phyloP scores from a whole-genome alignment of 768 basidiomycete species.

The Bullera alba region DNA sequence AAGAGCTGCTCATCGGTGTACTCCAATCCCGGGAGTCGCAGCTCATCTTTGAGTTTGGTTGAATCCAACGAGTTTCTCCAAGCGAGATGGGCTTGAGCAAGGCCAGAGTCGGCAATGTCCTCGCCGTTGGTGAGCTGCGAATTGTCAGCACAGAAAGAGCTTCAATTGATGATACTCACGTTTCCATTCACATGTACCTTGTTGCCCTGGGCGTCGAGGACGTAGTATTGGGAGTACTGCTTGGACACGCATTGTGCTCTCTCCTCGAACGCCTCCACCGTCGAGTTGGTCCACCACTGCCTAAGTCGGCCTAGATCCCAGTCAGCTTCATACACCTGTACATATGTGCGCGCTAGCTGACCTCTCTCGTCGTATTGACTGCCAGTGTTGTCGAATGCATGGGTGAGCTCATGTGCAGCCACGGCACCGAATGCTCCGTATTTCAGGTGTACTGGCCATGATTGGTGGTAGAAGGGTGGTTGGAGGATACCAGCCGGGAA shows the following conservation, averaged over 20 bases:
- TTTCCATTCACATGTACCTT: conserved; percentile 77
- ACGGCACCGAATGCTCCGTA: conserved; percentile 92
- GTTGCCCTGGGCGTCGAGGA: conserved; percentile 79
- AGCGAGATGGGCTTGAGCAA: conserved; percentile 64
- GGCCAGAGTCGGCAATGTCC: conserved; percentile 45
- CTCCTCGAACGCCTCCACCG: conserved; percentile 72
- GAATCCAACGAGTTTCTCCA: conserved; percentile 64
- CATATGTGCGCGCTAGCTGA: conserved; percentile 51
- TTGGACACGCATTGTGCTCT: conserved; percentile 82
- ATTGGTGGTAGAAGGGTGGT: conserved; percentile 77
- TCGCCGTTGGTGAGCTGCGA: conserved; percentile 42
- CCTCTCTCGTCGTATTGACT: conserved; percentile 85
- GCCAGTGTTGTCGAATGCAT: conserved; percentile 61
- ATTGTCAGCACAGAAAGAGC: background rate
- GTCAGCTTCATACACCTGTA: background rate
- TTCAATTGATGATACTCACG: conserved; percentile 43
- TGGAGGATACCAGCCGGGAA: conserved; percentile 95
- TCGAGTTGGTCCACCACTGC: conserved; percentile 46
- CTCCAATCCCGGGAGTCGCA: conserved; percentile 65
- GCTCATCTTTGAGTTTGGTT: conserved; percentile 55
- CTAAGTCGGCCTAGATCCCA: conserved; percentile 19
- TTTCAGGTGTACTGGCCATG: conserved; percentile 81
- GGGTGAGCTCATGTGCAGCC: conserved; percentile 78
- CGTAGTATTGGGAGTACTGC: conserved; percentile 79
- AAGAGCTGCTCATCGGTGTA: conserved; percentile 69